Conservation (phyloP, 2,329 filamentous ascomycete genomes). For the Fusarium setosum region DNA sequence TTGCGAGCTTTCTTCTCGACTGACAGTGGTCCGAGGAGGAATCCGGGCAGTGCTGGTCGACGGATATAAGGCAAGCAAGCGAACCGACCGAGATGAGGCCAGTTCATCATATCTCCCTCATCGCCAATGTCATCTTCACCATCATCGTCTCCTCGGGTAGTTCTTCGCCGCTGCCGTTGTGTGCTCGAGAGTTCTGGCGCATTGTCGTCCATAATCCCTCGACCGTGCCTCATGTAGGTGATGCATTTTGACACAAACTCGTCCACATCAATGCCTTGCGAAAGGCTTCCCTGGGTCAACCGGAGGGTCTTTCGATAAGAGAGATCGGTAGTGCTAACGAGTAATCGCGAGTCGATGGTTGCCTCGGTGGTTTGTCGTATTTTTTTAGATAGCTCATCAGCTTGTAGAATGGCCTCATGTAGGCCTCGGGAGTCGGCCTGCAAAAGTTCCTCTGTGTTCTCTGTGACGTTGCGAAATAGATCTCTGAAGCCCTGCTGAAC, state of each 20-base stretch:
- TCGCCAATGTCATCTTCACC: slow-evolving; percentile 73
- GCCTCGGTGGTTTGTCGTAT: slow-evolving; percentile 93
- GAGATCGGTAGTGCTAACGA: slow-evolving; percentile 84
- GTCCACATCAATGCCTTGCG: slow-evolving; percentile 85
- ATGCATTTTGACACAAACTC: slow-evolving; percentile 94
- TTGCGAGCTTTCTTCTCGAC: slow-evolving; percentile 86
- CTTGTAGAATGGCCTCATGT: slow-evolving; percentile 71
- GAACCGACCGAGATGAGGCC: slow-evolving; percentile 83
- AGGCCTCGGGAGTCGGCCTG: slow-evolving; percentile 73
- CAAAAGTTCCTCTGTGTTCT: slow-evolving; percentile 80
- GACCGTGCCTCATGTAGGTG: slow-evolving; percentile 81
- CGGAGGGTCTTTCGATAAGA: slow-evolving; percentile 82
- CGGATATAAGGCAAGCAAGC: slow-evolving; percentile 79
- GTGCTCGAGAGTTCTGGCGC: slow-evolving; percentile 63
- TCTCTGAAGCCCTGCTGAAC: slow-evolving; percentile 78
- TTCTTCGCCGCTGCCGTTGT: slow-evolving; percentile 57
- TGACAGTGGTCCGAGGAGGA: slow-evolving; percentile 88
- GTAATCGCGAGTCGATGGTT: slow-evolving; percentile 86
- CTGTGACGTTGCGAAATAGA: slow-evolving; percentile 68
- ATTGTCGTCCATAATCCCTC: slow-evolving; percentile 63
- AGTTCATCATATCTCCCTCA: slow-evolving; percentile 83
- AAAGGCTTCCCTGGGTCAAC: slow-evolving; percentile 77
- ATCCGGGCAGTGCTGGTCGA: slow-evolving; percentile 82
- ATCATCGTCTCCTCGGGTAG: slow-evolving; percentile 56
- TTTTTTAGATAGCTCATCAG: slow-evolving; percentile 72